Evolutionary conservation across 2,329 filamentous ascomycete genomes (phyloP), one percentile per base, ranked within the genome.

Genomic region (Basipetospora chlamydospora): DNA sequence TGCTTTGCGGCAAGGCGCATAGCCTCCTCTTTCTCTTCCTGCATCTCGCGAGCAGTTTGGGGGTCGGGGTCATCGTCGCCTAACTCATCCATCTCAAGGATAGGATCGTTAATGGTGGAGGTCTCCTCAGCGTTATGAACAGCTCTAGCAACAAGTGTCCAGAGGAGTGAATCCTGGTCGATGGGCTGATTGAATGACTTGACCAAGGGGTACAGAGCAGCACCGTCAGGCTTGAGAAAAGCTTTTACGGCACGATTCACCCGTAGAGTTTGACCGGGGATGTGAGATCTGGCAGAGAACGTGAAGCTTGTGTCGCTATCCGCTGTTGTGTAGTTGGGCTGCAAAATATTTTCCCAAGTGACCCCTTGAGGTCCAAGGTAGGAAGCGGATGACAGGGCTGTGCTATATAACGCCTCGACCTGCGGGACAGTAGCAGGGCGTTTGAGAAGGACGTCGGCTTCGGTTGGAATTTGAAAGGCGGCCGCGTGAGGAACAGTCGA

Each of bases 11-110:
- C 10, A 6, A 9, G 18, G 20, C 22, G 25, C 23, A 39, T 36
- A 13, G 23, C 9, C 12, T 61, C 57, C 36, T 59, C 55, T 28
- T 58, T 54, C 41, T 78, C 73, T 21, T 67, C 57, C 31, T 77
- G 64, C 8, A 81, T 77, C 47, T 82, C 77, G 29, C 55, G 56
- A 59, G 65, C 68, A 0, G 71, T 77, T 25, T 70, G 64, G 9
- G 67, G 60, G 45, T 81, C 76, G 3, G 48, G 38, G 3, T 47
- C 47, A 4, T 53, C 49, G 6, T 35, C 33, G 12, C 31, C 31
- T 3, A 17, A 12, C 9, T 26, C 33, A 8, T 35, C 23, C 8
- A 17, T n/a, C 4, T 11, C 33, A 11, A 35, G 13, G 23, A 35
- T 16, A 12, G 29, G 29, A 16, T 26, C 23, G 13, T 26, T 23